Conservation (phyloP, 352 stramenopile species). For the Globisporangium nodosum region DNA sequence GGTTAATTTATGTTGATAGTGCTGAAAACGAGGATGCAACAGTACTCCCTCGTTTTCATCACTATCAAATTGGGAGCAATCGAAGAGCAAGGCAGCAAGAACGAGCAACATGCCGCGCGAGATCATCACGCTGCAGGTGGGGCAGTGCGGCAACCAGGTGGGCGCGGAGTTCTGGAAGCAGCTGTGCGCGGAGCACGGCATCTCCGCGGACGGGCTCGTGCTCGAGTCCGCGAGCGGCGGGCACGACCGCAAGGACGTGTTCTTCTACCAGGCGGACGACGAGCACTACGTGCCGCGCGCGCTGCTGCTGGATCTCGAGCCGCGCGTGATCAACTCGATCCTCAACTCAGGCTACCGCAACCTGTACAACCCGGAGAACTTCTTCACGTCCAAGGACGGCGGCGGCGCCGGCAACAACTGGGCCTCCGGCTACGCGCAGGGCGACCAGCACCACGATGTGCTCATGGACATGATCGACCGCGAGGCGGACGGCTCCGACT, state of each 20-base stretch:
- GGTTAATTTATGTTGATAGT: too few species aligned
- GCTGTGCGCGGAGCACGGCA: conserved; percentile 98
- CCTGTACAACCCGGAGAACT: conserved; percentile 99
- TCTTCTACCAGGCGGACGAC: conserved; percentile 99
- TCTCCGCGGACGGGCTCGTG: conserved; percentile 95
- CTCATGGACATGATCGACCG: conserved; percentile 99
- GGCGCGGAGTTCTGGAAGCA: conserved; percentile 99
- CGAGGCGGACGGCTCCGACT: conserved; percentile 94
- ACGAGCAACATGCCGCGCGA: conserved; percentile 89
- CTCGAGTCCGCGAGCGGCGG: conserved; percentile 90
- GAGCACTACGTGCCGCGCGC: conserved; percentile 98
- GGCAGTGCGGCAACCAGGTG: conserved; percentile 99
- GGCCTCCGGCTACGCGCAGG: conserved; percentile 90
- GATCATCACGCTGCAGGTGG: conserved; percentile 99
- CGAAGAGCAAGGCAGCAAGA: too few species aligned
- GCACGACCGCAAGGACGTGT: conserved; percentile 99
- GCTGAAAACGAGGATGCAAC: too few species aligned
- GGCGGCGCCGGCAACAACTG: conserved; percentile 93
- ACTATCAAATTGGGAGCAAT: too few species aligned
- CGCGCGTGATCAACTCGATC: conserved; percentile 91
- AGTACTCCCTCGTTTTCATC: too few species aligned
- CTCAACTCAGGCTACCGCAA: conserved; percentile 90
- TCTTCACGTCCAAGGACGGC: conserved; percentile 92
- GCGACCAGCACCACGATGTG: conserved; percentile 93
- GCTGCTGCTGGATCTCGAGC: conserved; percentile 98